These are phyloP conservation scores for Verticillium isaacii DNA, from an alignment of 2,329 filamentous ascomycete genomes.

Conservation along the genomic window DNA sequence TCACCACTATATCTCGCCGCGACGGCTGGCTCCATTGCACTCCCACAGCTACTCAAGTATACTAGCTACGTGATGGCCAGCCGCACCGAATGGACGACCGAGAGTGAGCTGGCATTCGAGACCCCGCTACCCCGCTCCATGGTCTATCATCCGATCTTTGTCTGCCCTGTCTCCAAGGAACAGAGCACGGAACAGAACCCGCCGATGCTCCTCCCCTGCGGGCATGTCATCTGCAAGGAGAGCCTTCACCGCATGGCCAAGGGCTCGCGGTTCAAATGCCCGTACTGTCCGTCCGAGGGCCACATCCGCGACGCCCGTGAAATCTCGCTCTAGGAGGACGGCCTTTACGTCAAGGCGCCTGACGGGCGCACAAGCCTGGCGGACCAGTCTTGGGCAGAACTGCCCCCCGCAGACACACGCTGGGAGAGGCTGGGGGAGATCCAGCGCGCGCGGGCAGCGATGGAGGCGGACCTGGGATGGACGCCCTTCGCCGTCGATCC, in stretches of 20 bases:
- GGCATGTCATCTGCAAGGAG: slow-evolving; percentile 87
- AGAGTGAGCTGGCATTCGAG: slow-evolving; percentile 82
- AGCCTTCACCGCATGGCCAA: slow-evolving; percentile 77
- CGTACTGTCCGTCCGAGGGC: slow-evolving; percentile 88
- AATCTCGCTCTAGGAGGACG: slow-evolving; percentile 53
- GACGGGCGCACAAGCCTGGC: background rate
- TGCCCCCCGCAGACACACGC: background rate
- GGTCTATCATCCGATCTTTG: slow-evolving; percentile 93
- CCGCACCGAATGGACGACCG: slow-evolving; percentile 90
- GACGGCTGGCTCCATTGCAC: slow-evolving; percentile 86
- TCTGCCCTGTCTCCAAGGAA: slow-evolving; percentile 95
- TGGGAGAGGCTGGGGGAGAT: background rate
- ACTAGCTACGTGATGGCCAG: slow-evolving; percentile 83
- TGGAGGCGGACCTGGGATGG: background rate
- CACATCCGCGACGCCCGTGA: slow-evolving; percentile 69
- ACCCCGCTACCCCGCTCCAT: slow-evolving; percentile 55
- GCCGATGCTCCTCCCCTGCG: slow-evolving; percentile 94
- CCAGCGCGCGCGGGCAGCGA: background rate
- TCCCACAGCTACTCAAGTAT: slow-evolving; percentile 85
- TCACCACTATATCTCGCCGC: slow-evolving; percentile 90
- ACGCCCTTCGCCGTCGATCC: background rate
- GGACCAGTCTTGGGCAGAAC: no score
- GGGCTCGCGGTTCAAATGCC: slow-evolving; percentile 82
- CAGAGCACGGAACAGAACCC: slow-evolving; percentile 91
- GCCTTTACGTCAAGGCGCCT: background rate